A percentile compares a stretch with the other conserved stretches of the same genome.
These are phyloP conservation scores for Paracoccidioides lutzii DNA, from an alignment of 2,329 filamentous ascomycete genomes.

Conservation along the genomic window DNA sequence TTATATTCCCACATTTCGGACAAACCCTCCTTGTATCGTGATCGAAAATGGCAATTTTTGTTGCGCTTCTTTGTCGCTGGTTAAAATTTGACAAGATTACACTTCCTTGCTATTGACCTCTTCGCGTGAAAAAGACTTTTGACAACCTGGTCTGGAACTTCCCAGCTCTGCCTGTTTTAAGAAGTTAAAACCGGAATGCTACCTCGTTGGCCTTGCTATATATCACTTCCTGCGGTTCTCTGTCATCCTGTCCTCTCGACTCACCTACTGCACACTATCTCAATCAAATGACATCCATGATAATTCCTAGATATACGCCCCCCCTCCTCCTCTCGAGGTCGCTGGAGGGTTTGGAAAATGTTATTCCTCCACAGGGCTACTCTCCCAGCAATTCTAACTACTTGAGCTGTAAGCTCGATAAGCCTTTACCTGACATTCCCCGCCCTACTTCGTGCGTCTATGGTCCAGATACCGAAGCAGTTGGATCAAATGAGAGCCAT, in stretches of 20 bases:
- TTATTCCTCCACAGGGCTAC: slow-evolving; percentile 7
- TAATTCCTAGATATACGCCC: slow-evolving; percentile 1
- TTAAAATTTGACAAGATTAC: not conserved
- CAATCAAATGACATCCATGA: slow-evolving; percentile 1
- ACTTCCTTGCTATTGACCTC: not conserved
- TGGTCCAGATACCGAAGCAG: not conserved
- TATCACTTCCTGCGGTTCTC: not conserved
- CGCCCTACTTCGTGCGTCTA: not conserved
- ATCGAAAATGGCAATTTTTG: not conserved
- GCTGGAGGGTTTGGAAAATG: slow-evolving; percentile 12
- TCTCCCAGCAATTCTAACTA: not conserved
- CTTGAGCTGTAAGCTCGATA: slow-evolving; percentile 4
- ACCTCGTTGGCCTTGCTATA: not conserved
- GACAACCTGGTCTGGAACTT: not conserved
- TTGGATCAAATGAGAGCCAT: not conserved
- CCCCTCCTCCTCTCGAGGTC: slow-evolving; percentile 9
- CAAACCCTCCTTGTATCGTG: not conserved
- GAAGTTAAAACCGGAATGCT: slow-evolving; percentile 6
- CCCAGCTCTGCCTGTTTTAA: not conserved
- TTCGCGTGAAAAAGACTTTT: not conserved
- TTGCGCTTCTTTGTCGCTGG: slow-evolving; percentile 2
- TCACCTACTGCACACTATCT: not conserved
- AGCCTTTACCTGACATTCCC: slow-evolving; percentile 2
- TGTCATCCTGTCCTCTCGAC: not conserved
- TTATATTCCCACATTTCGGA: not conserved